phyloP scores from a whole-genome alignment of 257 asterid genomes.

The Cinchona pubescens region DNA sequence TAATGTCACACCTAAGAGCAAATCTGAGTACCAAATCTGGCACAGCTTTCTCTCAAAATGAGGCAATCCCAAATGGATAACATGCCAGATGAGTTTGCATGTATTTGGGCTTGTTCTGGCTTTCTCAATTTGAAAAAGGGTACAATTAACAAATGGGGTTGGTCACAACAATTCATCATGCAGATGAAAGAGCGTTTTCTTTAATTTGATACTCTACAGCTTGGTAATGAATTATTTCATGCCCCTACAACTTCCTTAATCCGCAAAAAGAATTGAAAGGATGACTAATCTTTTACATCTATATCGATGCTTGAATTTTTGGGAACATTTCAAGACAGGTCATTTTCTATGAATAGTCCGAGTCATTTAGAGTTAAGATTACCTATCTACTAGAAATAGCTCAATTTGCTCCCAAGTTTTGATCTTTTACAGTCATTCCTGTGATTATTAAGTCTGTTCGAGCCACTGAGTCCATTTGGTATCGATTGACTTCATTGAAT shows the following conservation, averaged over 20 bases:
- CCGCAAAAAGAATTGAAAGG: constrained; percentile 39
- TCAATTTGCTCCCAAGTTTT: constrained; percentile 11
- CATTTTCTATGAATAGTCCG: constrained; percentile 33
- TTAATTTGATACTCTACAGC: constrained; percentile 24
- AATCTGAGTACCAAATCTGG: constrained; percentile 23
- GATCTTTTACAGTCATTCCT: constrained; percentile 7
- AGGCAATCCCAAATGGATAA: constrained; percentile 23
- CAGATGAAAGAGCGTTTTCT: constrained; percentile 24
- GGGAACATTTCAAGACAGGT: constrained; percentile 34
- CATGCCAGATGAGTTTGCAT: constrained; percentile 9
- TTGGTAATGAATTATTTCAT: constrained; percentile 22
- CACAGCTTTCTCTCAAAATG: constrained; percentile 11
- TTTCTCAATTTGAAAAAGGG: constrained; percentile 6
- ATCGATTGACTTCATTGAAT: constrained; percentile 4
- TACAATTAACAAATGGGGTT: constrained; percentile 19
- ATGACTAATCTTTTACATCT: constrained; percentile 36
- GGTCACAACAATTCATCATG: constrained; percentile 35
- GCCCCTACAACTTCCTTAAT: constrained; percentile 30
- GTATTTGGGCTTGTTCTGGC: constrained; percentile 26
- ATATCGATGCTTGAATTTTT: constrained; percentile 36
- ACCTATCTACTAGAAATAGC: constrained; percentile 1
- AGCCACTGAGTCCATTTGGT: constrained; percentile 1
- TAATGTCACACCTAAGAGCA: constrained; percentile 8
- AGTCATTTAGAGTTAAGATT: constrained; percentile 13
- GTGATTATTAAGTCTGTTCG: background rate